A percentile compares a stretch with the other conserved stretches of the same genome.
Conservation (phyloP, 768 basidiomycete species). For the Dendrothele bispora region DNA sequence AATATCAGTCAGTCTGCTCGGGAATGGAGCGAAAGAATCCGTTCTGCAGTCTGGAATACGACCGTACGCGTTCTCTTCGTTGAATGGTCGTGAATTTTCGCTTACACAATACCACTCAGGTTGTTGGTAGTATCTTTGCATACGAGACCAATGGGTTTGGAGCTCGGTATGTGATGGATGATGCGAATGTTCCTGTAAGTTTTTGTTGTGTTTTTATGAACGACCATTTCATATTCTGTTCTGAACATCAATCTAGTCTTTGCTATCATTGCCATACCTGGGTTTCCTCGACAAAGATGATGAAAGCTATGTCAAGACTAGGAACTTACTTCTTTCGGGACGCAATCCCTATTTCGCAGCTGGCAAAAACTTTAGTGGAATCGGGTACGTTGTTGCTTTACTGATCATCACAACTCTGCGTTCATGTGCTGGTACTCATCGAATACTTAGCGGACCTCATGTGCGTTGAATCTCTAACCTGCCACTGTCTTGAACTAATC, state of each 20-base stretch:
- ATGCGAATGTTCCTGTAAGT: constrained; percentile 80
- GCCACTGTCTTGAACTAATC: neutral
- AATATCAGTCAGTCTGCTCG: constrained; percentile 55
- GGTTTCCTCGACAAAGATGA: constrained; percentile 67
- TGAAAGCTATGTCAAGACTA: constrained; percentile 63
- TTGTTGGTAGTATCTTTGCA: constrained; percentile 66
- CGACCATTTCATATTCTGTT: neutral
- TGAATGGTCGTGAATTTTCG: neutral
- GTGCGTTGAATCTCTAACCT: neutral
- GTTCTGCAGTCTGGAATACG: constrained; percentile 59
- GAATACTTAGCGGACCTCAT: constrained; percentile 3
- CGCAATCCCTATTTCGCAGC: constrained; percentile 71
- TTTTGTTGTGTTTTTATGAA: neutral
- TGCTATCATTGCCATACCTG: constrained; percentile 78
- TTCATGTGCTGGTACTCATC: neutral
- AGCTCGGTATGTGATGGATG: constrained; percentile 78
- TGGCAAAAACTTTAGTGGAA: constrained; percentile 63
- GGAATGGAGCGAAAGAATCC: constrained; percentile 57
- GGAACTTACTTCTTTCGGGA: constrained; percentile 57
- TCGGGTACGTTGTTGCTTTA: constrained; percentile 50
- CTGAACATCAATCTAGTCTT: constrained; percentile 42
- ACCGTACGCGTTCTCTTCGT: constrained; percentile 40
- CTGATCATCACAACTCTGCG: neutral
- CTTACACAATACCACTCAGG: constrained; percentile 32
- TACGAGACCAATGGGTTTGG: constrained; percentile 81